Percentiles rank a stretch among this genome's conserved stretches.
phyloP scores from a whole-genome alignment of 1,284 basidiomycete genomes.

The Naganishia cerealis region DNA sequence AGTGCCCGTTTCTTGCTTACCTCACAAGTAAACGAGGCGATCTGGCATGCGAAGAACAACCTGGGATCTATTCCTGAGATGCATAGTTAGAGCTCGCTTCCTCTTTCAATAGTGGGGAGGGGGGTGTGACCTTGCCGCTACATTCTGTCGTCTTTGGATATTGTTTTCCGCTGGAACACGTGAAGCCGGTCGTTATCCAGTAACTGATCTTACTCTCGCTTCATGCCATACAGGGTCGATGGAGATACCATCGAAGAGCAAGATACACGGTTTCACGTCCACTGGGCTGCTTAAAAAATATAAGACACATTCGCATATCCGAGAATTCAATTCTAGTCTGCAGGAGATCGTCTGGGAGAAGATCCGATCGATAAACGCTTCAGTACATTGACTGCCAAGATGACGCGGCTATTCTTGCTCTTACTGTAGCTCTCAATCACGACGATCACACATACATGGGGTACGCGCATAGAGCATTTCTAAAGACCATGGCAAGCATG shows the following conservation, averaged over 20 bases:
- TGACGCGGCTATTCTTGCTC: too few species aligned
- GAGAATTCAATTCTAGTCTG: too few species aligned
- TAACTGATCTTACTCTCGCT: conserved; percentile 37
- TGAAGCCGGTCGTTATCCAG: conserved; percentile 38
- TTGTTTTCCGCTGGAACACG: neutral
- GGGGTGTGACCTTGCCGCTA: conserved; percentile 35
- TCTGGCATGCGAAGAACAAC: conserved; percentile 43
- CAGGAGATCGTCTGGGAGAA: too few species aligned
- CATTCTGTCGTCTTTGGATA: conserved; percentile 24
- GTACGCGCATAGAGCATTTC: too few species aligned
- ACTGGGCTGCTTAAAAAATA: too few species aligned
- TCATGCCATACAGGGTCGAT: conserved; percentile 36
- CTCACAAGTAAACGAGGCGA: conserved; percentile 54
- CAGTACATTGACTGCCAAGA: too few species aligned
- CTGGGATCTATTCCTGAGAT: neutral
- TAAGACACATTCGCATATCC: too few species aligned
- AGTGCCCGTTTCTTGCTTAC: conserved; percentile 62
- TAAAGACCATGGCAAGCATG: too few species aligned
- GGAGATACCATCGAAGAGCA: conserved; percentile 33
- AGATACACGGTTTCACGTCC: too few species aligned
- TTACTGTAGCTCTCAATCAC: too few species aligned
- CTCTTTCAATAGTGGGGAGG: conserved; percentile 31
- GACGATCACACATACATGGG: too few species aligned
- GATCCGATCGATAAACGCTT: too few species aligned
- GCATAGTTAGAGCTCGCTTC: conserved; percentile 36